A percentile compares a stretch with the other conserved stretches of the same genome.
Conservation (phyloP, 2,329 filamentous ascomycete genomes). For the Endocalyx cinctus region DNA sequence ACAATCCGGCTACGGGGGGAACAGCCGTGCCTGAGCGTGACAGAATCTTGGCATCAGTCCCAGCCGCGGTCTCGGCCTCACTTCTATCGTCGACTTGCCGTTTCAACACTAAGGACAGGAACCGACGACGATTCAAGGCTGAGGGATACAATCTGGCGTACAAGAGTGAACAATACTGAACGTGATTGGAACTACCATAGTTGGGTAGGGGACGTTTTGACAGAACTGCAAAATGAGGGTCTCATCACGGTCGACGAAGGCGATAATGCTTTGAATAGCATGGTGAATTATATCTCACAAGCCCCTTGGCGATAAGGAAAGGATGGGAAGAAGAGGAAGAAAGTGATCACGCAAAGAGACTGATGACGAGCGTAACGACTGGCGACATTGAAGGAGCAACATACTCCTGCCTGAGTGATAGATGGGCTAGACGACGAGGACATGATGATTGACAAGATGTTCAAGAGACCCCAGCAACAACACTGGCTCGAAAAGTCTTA, state of each 20-base stretch:
- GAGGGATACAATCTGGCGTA: slow-evolving; percentile 19
- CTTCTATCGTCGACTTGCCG: slow-evolving; percentile 23
- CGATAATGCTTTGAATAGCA: slow-evolving; percentile 23
- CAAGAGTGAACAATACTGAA: slow-evolving; percentile 22
- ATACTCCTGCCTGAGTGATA: too few species aligned
- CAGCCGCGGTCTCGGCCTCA: slow-evolving; percentile 20
- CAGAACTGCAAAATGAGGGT: slow-evolving; percentile 21
- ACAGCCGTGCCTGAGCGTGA: slow-evolving; percentile 19
- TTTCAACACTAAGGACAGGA: slow-evolving; percentile 18
- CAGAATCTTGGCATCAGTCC: slow-evolving; percentile 21
- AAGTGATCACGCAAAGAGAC: too few species aligned
- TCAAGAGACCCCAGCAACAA: too few species aligned
- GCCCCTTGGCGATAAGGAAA: slow-evolving; percentile 22
- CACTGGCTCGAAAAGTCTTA: too few species aligned
- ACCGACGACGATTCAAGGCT: slow-evolving; percentile 18
- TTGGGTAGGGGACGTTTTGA: slow-evolving; percentile 25
- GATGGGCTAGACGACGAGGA: too few species aligned
- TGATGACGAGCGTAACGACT: too few species aligned
- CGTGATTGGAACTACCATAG: slow-evolving; percentile 22
- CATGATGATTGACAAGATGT: too few species aligned
- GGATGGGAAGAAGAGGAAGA: too few species aligned
- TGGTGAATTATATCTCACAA: slow-evolving; percentile 25
- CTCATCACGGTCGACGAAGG: slow-evolving; percentile 25
- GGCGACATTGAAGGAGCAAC: too few species aligned
- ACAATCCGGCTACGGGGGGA: slow-evolving; percentile 25